Evolutionary conservation across 169 alveolate species (phyloP).

Genomic region (Plasmodium sp.): DNA sequence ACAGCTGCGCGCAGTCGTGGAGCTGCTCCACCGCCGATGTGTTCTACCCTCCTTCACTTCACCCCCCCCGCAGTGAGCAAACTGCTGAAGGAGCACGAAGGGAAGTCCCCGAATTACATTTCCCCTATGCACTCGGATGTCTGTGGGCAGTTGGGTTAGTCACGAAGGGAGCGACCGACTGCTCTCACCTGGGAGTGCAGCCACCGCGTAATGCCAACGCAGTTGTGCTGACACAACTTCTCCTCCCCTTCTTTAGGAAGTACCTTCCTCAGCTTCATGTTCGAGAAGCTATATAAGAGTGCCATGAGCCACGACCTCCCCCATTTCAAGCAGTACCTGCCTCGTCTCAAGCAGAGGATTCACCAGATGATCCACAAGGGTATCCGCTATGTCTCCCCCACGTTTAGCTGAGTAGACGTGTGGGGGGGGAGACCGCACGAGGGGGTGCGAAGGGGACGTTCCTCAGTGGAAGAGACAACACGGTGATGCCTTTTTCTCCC

Average conservation of each 20-base stretch:
- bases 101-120: neutral
- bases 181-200: neutral
- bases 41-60: neutral
- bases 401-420: neutral
- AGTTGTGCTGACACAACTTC: neutral
- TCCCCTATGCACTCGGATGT: slow-evolving; percentile 49
- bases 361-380: slow-evolving; percentile 31
- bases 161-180: neutral
- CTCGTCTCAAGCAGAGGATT: slow-evolving; percentile 8
- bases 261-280: slow-evolving; percentile 4
- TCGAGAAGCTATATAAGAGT: slow-evolving; percentile 11
- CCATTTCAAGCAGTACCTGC: slow-evolving; percentile 27
- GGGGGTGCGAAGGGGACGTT: no score
- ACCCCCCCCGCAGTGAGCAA: neutral
- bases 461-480: neutral
- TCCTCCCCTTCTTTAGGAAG: neutral
- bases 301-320: neutral
- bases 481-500: neutral
- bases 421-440: no score
- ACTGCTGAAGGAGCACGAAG: slow-evolving; percentile 20
- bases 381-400: neutral
- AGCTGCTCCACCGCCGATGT: neutral
- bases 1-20: no score
- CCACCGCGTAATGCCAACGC: neutral
- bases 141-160: slow-evolving; percentile 37